Base-by-base conservation (phyloP, 352 stramenopile species). In the Hyaloperonospora brassicae region DNA sequence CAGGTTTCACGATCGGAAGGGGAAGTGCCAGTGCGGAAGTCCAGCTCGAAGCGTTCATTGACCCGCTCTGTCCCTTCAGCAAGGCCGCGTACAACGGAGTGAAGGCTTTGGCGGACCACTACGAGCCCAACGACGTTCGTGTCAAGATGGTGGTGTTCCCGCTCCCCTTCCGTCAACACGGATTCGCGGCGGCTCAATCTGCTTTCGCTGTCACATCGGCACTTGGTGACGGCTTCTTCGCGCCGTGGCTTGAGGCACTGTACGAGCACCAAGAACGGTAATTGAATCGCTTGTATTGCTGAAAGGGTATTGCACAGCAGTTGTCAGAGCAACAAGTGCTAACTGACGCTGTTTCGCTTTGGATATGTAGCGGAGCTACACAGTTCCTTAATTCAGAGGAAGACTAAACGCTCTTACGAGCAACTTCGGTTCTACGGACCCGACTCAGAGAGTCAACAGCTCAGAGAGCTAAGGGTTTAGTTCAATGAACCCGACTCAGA, bases 31-130 rank as follows among this genome's bases (percentile, higher is more conserved):
- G 52, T 1, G 79, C 82, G 0, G 65, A 70, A 39, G 75, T 88
- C 24, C 82, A 89, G 53, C 64, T 92, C 25, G 82, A 92, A 57
- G 83, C 81, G 50, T 92, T 85, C 64, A 61, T 92, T 22, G 82
- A 89, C 43, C 55, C 89, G 70, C 72, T 91, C 17, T 91, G 80
- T 31, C 80, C 80, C 3, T 79, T 68, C 44, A 89, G 78, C 49
- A 82, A 83, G 44, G 55, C 65, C 1, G 78, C 76, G 46, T 91
- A 87, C 27, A 47, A 63, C 5, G 80, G 77, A 0, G 54, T 91
- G n/a, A 81, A 86, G 63, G 68, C 81, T 34, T 62, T 91, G 49
- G 65, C 64, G 11, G 55, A 62, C 11, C 52, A 86, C 46, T 91
- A 89, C 55, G 60, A 79, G 9, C 50, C 68, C 1, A 57, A 75